Base-by-base conservation (phyloP, 306 rosid species). In the Vigna mungo region DNA sequence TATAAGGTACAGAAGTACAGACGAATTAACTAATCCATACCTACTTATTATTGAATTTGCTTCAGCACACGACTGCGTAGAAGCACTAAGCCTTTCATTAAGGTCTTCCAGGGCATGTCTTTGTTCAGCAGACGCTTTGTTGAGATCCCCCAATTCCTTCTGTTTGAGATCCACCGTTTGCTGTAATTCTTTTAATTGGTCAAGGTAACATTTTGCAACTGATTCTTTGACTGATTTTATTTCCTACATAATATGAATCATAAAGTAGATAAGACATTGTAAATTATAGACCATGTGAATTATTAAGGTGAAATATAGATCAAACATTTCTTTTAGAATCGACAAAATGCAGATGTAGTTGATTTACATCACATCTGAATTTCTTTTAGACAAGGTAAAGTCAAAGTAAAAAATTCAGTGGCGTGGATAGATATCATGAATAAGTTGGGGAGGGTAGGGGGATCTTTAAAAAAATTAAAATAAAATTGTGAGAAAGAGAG, bases 1-100 rank as follows among this genome's bases (percentile, higher is more conserved):
- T 21, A 53, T n/a, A 10, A 44, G 13, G 51, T 14, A 75, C 47
- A 25, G 76, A 65, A 52, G 53, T n/a, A 18, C 60, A 63, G 27
- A 53, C 17, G 60, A 55, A 64, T 30, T 52, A 74, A 63, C 63
- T 73, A 79, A 49, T 44, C 23, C 87, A 67, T 90, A 95, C 97
- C 92, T 87, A 78, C 82, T 86, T 59, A 95, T 87, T 79, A 95
- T 80, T 80, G 85, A 93, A 84, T 95, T 89, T 73, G 97, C 93
- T 88, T 95, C 99, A 55, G 86, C 78, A 76, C 92, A 89, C 56
- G 99, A 95, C 85, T 92, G 97, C 72, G 81, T 66, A 65, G 96
- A 88, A 82, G 97, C 91, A 85, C 78, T 81, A 46, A 95, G 93
- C 82, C 96, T 89, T 87, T 85, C 92, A 78, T 87, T 87, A 53